phyloP scores from a whole-genome alignment of 768 basidiomycete species.

The Astraeus odoratus region DNA sequence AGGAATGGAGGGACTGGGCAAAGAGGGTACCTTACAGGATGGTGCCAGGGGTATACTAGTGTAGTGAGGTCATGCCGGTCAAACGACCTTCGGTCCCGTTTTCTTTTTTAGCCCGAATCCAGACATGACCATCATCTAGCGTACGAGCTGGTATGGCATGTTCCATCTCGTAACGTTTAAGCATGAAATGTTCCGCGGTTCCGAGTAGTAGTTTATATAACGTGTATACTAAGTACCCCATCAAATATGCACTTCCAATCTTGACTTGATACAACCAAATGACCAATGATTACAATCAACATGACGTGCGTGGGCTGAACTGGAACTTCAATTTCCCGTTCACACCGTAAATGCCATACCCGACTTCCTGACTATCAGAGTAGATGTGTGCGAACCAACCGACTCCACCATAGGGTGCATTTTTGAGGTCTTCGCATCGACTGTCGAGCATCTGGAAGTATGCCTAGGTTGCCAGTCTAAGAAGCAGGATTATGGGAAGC shows the following conservation, averaged over 20 bases:
- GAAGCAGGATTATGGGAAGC: not conserved
- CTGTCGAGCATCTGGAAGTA: constrained; percentile 60
- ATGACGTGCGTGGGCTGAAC: constrained; percentile 57
- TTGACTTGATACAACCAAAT: too few relatives aligned
- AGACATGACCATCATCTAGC: too few relatives aligned
- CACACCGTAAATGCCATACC: constrained; percentile 60
- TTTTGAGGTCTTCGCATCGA: constrained; percentile 58
- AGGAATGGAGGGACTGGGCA: constrained; percentile 20
- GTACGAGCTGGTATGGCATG: too few relatives aligned
- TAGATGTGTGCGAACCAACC: constrained; percentile 85
- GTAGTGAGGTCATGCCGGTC: too few relatives aligned
- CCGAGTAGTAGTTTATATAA: too few relatives aligned
- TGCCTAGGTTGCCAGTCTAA: constrained; percentile 30
- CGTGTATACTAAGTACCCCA: too few relatives aligned
- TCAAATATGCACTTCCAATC: too few relatives aligned
- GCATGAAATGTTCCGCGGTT: too few relatives aligned
- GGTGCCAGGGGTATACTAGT: not conserved
- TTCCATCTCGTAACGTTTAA: too few relatives aligned
- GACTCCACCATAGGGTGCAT: constrained; percentile 50
- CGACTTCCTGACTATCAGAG: constrained; percentile 55
- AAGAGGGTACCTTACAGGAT: constrained; percentile 17
- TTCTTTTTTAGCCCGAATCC: too few relatives aligned
- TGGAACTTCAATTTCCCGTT: constrained; percentile 50
- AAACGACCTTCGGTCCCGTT: too few relatives aligned
- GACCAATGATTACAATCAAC: constrained; percentile 31